Evolutionary conservation across 2,329 filamentous ascomycete genomes (phyloP), one percentile per base, ranked within the genome.

Genomic region (Sporothrix mexicana): DNA sequence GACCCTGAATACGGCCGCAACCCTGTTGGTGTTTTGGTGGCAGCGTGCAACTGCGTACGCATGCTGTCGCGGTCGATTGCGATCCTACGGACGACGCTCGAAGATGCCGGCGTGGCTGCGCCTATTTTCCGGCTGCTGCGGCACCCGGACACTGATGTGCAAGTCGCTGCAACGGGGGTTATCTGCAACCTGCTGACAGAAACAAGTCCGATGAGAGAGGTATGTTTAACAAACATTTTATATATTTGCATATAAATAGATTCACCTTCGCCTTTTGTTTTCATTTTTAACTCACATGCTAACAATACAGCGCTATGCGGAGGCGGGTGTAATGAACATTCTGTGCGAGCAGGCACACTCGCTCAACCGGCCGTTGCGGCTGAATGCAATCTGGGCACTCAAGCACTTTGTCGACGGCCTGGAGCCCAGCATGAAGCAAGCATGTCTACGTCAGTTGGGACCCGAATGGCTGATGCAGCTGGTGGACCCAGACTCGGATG

Each of bases 341-440:
- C 84, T 98, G 1, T 97, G 94, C 78, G 89, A 93, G 76, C 93
- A 97, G 79, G 94, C 95, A 1, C 93, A 93, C 80, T 96, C 93
- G 0, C 86, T 88, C 64, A 93, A 95, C 78, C 88, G 92, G n/a
- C 89, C 91, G 64, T 85, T 98, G 70, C 90, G 94, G 30, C 86
- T 97, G 36, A 94, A 96, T 77, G 94, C 95, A 25, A 83, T 99
- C 1, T 99, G 96, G 95, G 94, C 94, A 6, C 84, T 99, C 73
- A 98, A 98, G 79, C 94, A 98, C 81, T 87, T 98, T 68, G 91
- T 97, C 2, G 88, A 92, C 75, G 90, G 90, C 25, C 89, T 92
- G 6, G 87, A 88, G 20, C 90, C 91, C 61, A 88, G 91, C 13
- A 84, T 93, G 76, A 97, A 96, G 81, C 91, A 92, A 77, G 87